These are phyloP conservation scores for Penicillium fimorum DNA, from an alignment of 495 filamentous ascomycete species.

Conservation along the genomic window DNA sequence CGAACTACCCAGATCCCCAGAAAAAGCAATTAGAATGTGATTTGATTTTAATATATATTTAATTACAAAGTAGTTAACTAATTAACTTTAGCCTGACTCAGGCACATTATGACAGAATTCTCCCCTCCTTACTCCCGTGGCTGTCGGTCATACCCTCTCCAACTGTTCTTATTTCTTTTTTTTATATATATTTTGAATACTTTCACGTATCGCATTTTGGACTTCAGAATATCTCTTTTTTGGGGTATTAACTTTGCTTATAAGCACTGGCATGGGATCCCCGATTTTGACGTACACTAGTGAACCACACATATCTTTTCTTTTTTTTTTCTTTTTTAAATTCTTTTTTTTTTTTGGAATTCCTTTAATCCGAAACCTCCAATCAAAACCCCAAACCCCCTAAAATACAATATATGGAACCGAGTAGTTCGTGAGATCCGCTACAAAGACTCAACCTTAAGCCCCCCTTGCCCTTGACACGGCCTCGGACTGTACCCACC, in stretches of 20 bases:
- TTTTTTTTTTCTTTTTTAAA: too few relatives aligned
- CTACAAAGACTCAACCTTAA: not conserved
- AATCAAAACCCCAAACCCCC: not conserved
- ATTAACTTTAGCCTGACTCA: conserved; percentile 30
- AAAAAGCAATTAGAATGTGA: conserved; percentile 23
- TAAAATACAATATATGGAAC: not conserved
- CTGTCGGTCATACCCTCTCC: conserved; percentile 13
- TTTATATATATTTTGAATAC: not conserved
- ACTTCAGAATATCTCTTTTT: not conserved
- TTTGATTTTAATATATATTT: conserved; percentile 16
- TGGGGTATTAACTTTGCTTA: not conserved
- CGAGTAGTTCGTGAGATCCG: not conserved
- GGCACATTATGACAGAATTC: conserved; percentile 24
- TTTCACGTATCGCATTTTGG: not conserved
- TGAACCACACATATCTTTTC: not conserved
- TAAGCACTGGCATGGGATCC: conserved; percentile 1
- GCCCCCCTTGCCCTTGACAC: not conserved
- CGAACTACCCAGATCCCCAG: not conserved
- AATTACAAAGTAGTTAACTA: conserved; percentile 11
- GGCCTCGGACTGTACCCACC: conserved; percentile 13
- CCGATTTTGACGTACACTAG: conserved; percentile 5
- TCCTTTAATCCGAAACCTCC: not conserved
- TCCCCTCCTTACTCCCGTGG: conserved; percentile 14
- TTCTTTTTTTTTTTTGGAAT: too few relatives aligned
- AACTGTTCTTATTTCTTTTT: not conserved